Evolutionary conservation across 768 basidiomycete genomes (phyloP), one percentile per base, ranked within the genome.

Genomic region (Suillus cothurnatus): DNA sequence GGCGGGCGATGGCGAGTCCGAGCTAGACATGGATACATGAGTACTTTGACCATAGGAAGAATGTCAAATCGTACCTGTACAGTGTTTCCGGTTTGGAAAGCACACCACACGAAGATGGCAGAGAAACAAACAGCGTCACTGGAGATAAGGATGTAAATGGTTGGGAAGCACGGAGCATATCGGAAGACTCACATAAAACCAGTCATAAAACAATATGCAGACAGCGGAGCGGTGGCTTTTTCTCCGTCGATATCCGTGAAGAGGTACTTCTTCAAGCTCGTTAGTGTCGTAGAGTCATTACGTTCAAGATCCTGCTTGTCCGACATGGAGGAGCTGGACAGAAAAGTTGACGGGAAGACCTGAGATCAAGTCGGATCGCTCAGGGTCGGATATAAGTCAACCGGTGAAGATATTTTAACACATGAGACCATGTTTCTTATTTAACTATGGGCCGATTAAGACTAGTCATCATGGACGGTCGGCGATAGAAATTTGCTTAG

Each of bases 51-150:
- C 4, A 19, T 17, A 23, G 15, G 11, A 58, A 50, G 28, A 49
- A 67, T 63, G 67, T 6, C 45, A 43, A 43, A 23, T 69, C 77
- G 64, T 66, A 88, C 86, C 82, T 88, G 87, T 3, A 85, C 82
- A 67, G 86, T 86, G 74, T 90, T 90, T 61, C 89, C 90, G 1
- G 90, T 91, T 74, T 92, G 91, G 77, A 91, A 92, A 34, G 88
- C 91, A 73, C 88, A 90, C 90, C 91, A 93, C 11, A 92, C 86
- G 75, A 88, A 92, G 65, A 91, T 81, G 8, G 91, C 88, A 47
- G 89, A 86, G 79, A 92, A 92, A 2, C 86, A 87, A 49, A 92
- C 79, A 2, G 84, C 82, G 70, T 89, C 87, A 36, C 89, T 91
- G 64, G 38, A 41, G 26, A 59, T 58, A 17, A 58, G 38, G 26